Base-by-base conservation (phyloP, 108 stramenopile species). In the Thalassiosira profunda region DNA sequence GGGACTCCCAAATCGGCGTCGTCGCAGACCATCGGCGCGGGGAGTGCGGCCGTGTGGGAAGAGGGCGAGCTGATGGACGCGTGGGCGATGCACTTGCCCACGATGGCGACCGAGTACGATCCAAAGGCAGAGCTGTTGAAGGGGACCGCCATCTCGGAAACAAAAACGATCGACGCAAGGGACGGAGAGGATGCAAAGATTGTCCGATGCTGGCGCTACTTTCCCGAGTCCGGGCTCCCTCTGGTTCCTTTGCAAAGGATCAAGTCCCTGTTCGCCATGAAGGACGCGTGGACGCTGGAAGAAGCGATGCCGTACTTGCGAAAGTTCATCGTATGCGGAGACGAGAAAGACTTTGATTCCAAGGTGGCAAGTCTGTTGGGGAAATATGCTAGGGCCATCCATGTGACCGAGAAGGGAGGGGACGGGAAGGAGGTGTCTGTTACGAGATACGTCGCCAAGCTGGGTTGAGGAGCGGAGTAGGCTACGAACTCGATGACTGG, bases 211-310 rank as follows among this genome's bases (percentile, higher is more conserved):
- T 74, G 73, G 73, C 73, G 28, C 11, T 76, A 76, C 41, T 76
- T 76, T 20, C 75, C 75, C 17, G 67, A 62, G 30, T 56, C 59
- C 5, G 54, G 60, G 5, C 54, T 76, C 8, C 56, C 75, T 12
- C 43, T 57, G 10, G 33, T 44, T 24, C 67, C 45, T 2, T 34
- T 43, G 20, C 46, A 35, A 2, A 52, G 75, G 23, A 56, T 68
- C 12, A 62, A 68, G 55, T 54, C 60, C 53, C 67, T 76, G 75
- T 68, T 67, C 29, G 66, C 61, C 30, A 47, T 76, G 75, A 53
- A 62, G 5, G 45, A 62, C 38, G 54, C 26, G 24, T 76, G 75
- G 75, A 62, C 75, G 18, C 38, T 68, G 45, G 33, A 62, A 9
- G 75, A 76, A 24, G 67, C 60, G 33, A 43, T 46, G 23, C 67